A percentile compares a stretch with the other conserved stretches of the same genome.
Evolutionary conservation across 768 basidiomycete genomes (phyloP).

Genomic region (Psilocybe sp.): DNA sequence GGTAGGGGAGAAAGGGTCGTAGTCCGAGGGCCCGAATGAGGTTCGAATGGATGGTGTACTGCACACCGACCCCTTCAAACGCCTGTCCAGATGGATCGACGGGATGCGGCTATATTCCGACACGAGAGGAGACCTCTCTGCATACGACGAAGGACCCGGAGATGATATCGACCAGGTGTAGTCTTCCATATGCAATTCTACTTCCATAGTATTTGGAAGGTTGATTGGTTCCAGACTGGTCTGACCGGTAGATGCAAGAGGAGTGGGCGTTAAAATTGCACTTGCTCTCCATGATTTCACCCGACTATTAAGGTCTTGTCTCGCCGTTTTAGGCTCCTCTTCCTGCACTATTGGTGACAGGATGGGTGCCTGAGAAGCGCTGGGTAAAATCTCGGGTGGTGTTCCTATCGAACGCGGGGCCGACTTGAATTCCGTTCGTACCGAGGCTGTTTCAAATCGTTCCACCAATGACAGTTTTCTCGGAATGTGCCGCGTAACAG

Average conservation of each 20-base stretch:
- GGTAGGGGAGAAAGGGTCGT: slow-evolving; percentile 36
- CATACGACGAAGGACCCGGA: slow-evolving; percentile 52
- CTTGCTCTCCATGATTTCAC: slow-evolving; percentile 68
- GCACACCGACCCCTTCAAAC: slow-evolving; percentile 53
- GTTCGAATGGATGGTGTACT: slow-evolving; percentile 53
- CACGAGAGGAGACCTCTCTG: slow-evolving; percentile 35
- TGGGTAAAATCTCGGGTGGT: slow-evolving; percentile 24
- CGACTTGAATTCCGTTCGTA: slow-evolving; percentile 31
- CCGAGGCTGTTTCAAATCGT: slow-evolving; percentile 47
- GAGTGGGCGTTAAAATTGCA: slow-evolving; percentile 46
- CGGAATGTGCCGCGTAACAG: slow-evolving; percentile 50
- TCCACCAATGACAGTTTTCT: slow-evolving; percentile 70
- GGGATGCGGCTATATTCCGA: slow-evolving; percentile 30
- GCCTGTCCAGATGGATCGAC: slow-evolving; percentile 55
- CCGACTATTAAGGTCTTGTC: slow-evolving; percentile 48
- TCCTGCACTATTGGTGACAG: slow-evolving; percentile 65
- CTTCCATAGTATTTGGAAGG: slow-evolving; percentile 40
- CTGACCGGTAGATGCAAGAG: slow-evolving; percentile 48
- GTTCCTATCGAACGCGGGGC: slow-evolving; percentile 20
- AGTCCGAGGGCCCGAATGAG: slow-evolving; percentile 54
- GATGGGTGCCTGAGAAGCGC: slow-evolving; percentile 22
- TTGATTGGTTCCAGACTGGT: slow-evolving; percentile 49
- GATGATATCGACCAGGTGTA: slow-evolving; percentile 72
- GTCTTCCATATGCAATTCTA: slow-evolving; percentile 56
- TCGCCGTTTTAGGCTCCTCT: slow-evolving; percentile 53